These are phyloP conservation scores for Scheffersomyces titani DNA, from an alignment of 1,139 yeast species.

Conservation along the genomic window DNA sequence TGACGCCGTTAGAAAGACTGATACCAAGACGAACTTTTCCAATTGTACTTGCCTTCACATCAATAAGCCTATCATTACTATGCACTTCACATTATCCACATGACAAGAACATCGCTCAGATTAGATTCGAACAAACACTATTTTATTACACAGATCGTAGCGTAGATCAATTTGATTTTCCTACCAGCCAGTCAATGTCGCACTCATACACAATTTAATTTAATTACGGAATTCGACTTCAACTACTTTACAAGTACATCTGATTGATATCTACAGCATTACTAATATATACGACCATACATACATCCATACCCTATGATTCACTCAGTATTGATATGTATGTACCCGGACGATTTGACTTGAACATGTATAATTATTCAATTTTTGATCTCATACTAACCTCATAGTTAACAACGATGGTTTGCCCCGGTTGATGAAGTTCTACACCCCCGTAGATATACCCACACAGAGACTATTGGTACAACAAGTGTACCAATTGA, in stretches of 20 bases:
- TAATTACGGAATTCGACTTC: background rate
- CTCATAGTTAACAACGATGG: slow-evolving; percentile 82
- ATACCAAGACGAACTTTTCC: no score
- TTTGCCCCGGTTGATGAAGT: slow-evolving; percentile 87
- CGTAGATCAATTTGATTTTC: background rate
- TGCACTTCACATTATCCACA: no score
- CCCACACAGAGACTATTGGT: slow-evolving; percentile 72
- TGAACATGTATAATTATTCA: background rate
- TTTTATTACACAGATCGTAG: background rate
- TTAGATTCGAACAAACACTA: background rate
- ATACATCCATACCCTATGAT: slow-evolving; percentile 52
- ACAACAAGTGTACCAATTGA: slow-evolving; percentile 72
- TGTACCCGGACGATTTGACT: slow-evolving; percentile 25
- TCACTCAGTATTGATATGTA: slow-evolving; percentile 86
- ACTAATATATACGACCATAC: background rate
- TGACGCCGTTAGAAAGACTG: no score
- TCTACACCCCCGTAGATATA: slow-evolving; percentile 87
- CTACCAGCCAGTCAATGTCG: background rate
- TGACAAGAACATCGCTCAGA: no score
- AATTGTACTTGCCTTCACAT: no score
- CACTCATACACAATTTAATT: background rate
- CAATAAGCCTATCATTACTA: no score
- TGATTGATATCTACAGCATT: background rate
- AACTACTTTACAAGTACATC: background rate
- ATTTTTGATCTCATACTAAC: slow-evolving; percentile 17